Base-by-base conservation (phyloP, 371 early-diverging fungal genomes). In the Capillidium heterosporum region DNA sequence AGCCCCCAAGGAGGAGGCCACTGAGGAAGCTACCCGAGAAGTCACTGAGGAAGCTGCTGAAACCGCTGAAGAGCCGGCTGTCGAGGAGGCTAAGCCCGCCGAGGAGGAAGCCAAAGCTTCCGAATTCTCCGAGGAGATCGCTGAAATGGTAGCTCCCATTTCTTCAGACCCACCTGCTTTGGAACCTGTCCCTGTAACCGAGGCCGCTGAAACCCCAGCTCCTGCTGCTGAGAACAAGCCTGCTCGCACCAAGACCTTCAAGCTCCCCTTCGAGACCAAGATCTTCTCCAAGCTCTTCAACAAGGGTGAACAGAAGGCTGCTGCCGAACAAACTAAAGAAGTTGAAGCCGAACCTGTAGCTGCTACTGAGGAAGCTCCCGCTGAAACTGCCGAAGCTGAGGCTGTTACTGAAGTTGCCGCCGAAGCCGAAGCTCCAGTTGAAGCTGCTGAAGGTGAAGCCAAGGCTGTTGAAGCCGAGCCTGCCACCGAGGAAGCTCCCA, bases 81-180 rank as follows among this genome's bases (percentile, higher is more conserved):
- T 35, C 13, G 35, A 35, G 13, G 35, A 35, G 13, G 35, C 35
- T 13, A 35, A 35, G 13, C 35, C 35, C 13, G 35, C 13, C 35
- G 50, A 49, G 4, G 50, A 49, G 4, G 50, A n/a, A 3, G 47
- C 21, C 17, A 49, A 49, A 24, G 29, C 11, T 31, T 29, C 50
- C 35, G 32, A 57, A 10, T 58, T 51, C 26, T 50, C 50, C 24
- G 31, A 49, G 28, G 50, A 49, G 28, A 49, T 49, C 17, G 50
- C 50, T 31, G 50, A 49, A 17, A 49, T 49, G 50, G 50, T 49
- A 13, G 50, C 50, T 31, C 50, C 50, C 28, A 49, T 49, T 31
- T 23, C 24, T 28, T 49, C 50, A 17, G 50, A 49, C 50, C 50
- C 50, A 19, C 50, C 50, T 31, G 28, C 50, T 31, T 49, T 17